Percentiles rank a stretch among this genome's conserved stretches.
Conservation (phyloP, 352 stramenopile genomes). For the Hyaloperonospora arabidopsidis region DNA sequence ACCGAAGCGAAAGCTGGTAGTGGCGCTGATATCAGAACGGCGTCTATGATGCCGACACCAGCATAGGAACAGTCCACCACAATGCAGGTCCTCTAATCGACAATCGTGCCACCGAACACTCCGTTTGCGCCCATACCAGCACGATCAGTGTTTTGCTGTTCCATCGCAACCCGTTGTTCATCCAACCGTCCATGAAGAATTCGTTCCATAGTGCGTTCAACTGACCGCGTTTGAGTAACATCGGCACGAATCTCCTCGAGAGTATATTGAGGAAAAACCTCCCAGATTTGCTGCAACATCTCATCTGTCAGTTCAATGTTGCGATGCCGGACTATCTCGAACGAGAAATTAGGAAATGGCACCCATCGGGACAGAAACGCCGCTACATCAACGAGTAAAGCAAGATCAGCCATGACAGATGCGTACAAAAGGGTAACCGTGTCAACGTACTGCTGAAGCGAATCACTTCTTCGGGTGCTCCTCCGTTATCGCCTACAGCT, state of each 20-base stretch:
- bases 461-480: slow-evolving; percentile 46
- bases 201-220: slow-evolving; percentile 64
- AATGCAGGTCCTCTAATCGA: slow-evolving; percentile 36
- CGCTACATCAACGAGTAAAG: slow-evolving; percentile 26
- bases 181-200: slow-evolving; percentile 53
- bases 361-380: slow-evolving; percentile 64
- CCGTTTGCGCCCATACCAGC: slow-evolving; percentile 17
- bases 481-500: slow-evolving; percentile 5
- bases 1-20: too few species aligned
- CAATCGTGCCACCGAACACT: slow-evolving; percentile 28
- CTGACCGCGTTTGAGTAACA: slow-evolving; percentile 44
- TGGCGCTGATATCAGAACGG: too few species aligned
- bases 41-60: slow-evolving; percentile 25
- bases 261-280: slow-evolving; percentile 69
- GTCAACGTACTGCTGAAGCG: slow-evolving; percentile 69
- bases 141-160: slow-evolving; percentile 15
- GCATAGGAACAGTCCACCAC: slow-evolving; percentile 32
- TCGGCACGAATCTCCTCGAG: slow-evolving; percentile 49
- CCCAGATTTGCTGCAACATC: slow-evolving; percentile 67
- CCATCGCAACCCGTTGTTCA: slow-evolving; percentile 27
- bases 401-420: slow-evolving; percentile 10
- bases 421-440: neutral
- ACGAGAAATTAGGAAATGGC: slow-evolving; percentile 64
- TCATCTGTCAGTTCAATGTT: slow-evolving; percentile 54
- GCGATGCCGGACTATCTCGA: slow-evolving; percentile 64